Conservation (phyloP, 2,329 filamentous ascomycete species). For the Cadophora luteo-olivacea region DNA sequence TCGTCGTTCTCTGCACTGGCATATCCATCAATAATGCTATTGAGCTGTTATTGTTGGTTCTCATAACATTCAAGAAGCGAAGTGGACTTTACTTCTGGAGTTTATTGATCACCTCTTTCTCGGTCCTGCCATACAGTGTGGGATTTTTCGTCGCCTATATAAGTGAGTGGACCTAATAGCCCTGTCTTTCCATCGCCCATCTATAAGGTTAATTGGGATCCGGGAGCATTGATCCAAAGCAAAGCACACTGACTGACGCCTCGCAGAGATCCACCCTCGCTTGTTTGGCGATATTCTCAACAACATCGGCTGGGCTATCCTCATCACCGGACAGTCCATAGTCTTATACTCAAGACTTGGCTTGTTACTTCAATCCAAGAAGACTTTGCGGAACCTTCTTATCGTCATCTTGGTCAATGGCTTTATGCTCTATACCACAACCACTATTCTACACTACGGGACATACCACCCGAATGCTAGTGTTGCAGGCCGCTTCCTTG, state of each 20-base stretch:
- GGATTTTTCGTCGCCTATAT: conserved; percentile 15
- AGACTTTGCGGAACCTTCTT: conserved; percentile 49
- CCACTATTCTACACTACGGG: conserved; percentile 46
- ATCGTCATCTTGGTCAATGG: conserved; percentile 54
- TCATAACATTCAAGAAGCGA: conserved; percentile 21
- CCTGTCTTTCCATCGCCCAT: too few relatives aligned
- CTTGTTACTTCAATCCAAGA: conserved; percentile 49
- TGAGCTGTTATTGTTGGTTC: conserved; percentile 20
- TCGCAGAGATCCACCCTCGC: not conserved
- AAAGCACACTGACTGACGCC: not conserved
- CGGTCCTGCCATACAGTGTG: conserved; percentile 18
- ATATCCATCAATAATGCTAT: conserved; percentile 25
- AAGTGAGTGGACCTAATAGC: not conserved
- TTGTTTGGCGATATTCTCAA: conserved; percentile 19
- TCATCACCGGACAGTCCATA: conserved; percentile 49
- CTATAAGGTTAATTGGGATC: too few relatives aligned
- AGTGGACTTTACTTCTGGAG: conserved; percentile 27
- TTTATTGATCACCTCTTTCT: conserved; percentile 18
- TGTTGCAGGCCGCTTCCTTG: not conserved
- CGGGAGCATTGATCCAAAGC: not conserved
- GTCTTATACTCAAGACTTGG: conserved; percentile 57
- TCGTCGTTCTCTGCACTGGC: conserved; percentile 19
- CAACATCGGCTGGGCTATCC: conserved; percentile 52
- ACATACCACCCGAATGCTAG: not conserved
- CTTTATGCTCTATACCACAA: conserved; percentile 53